These are phyloP conservation scores for Pseudozyma flocculosa DNA, from an alignment of 1,284 basidiomycete species.

Conservation along the genomic window DNA sequence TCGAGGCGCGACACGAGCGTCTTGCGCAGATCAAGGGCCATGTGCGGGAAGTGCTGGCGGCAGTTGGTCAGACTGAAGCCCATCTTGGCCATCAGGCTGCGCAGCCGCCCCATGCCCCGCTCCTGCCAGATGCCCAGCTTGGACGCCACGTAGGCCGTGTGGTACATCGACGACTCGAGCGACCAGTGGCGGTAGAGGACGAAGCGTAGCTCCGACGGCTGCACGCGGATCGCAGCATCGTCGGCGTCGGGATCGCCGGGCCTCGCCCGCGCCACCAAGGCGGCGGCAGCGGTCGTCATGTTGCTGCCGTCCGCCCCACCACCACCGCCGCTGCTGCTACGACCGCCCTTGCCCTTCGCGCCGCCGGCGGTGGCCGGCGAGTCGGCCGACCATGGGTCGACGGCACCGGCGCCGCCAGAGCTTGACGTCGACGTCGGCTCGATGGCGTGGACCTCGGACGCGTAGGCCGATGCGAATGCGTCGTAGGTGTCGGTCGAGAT, in stretches of 20 bases:
- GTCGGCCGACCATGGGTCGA: constrained; percentile 26
- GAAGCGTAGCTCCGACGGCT: constrained; percentile 65
- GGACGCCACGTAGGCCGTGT: constrained; percentile 91
- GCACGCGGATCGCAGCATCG: constrained; percentile 45
- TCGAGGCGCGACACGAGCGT: constrained; percentile 80
- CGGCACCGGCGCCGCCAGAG: background rate
- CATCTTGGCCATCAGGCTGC: constrained; percentile 96
- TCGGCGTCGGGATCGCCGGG: constrained; percentile 34
- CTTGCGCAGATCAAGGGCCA: constrained; percentile 91
- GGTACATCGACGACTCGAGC: constrained; percentile 94
- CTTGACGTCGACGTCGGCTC: constrained; percentile 13
- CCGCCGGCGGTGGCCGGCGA: constrained; percentile 6
- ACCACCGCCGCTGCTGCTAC: no score
- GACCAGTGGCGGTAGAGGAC: constrained; percentile 97
- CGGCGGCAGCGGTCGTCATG: background rate
- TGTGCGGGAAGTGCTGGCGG: constrained; percentile 88
- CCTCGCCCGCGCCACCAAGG: constrained; percentile 3
- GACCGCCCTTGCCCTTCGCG: no score
- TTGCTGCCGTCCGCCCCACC: no score
- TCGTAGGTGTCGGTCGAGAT: constrained; percentile 88
- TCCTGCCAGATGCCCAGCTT: constrained; percentile 97
- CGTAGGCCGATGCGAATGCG: constrained; percentile 40
- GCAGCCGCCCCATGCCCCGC: constrained; percentile 80
- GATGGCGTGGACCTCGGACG: constrained; percentile 46
- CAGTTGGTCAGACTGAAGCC: constrained; percentile 92